Evolutionary conservation across 441 rosid species (phyloP).

Genomic region (Daphne laureola): DNA sequence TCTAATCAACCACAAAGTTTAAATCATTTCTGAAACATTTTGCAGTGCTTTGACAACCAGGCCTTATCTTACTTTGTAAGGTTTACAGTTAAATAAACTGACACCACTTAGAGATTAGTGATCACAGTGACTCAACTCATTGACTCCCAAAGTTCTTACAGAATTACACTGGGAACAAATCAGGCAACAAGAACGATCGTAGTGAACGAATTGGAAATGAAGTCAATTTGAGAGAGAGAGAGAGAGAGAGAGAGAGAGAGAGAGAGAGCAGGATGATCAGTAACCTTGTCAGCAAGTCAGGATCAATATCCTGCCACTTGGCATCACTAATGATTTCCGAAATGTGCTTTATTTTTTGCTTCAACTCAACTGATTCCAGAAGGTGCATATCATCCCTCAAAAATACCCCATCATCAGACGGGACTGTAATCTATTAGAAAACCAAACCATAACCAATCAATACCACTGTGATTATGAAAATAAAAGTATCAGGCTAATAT

Average conservation of each 20-base stretch:
- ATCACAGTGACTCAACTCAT: no score
- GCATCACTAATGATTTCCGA: conserved; percentile 75
- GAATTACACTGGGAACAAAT: neutral
- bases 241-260: neutral
- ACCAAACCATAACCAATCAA: conserved; percentile 9
- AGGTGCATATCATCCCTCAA: conserved; percentile 81
- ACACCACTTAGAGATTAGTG: no score
- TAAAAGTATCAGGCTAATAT: neutral
- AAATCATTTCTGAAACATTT: no score
- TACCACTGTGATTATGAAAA: no score
- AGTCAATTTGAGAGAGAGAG: neutral
- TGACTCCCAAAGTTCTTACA: neutral
- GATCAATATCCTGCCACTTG: conserved; percentile 78
- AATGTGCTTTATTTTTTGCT: conserved; percentile 73
- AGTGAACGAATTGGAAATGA: neutral
- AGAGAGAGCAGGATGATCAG: conserved; percentile 13
- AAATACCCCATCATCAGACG: conserved; percentile 52
- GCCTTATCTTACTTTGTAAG: no score
- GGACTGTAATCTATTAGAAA: conserved; percentile 53
- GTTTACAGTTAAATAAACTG: no score
- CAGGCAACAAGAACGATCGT: neutral
- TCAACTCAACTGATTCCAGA: conserved; percentile 83
- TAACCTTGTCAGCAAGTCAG: conserved; percentile 91
- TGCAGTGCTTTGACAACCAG: neutral
- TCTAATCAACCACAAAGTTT: neutral